Evolutionary conservation across 352 stramenopile species (phyloP), one percentile per base, ranked within the genome.

Genomic region (Pseudoperonospora humuli): DNA sequence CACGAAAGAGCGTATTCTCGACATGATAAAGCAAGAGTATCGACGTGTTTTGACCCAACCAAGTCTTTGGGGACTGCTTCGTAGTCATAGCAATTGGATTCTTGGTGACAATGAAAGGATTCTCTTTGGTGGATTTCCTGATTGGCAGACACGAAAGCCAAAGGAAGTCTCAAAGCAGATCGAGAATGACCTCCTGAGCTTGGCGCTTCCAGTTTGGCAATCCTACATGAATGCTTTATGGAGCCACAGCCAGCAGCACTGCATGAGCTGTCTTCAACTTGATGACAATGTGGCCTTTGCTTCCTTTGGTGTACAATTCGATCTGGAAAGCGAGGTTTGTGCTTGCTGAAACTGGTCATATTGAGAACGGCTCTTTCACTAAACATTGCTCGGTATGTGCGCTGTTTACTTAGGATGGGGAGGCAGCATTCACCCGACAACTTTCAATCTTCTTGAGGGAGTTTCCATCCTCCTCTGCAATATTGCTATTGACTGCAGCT

Each of bases 31-130:
- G n/a, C 37, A 44, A n/a, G 31, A 25, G 29, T 59, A 59, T 48
- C 50, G 43, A 27, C 21, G 21, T 14, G 32, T 33, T 25, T 40
- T 59, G 10, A 15, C 26, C 11, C 38, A 45, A 18, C 42, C 36
- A 8, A 20, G 17, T 3, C 17, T 54, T 5, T 52, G 50, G 42
- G 7, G 11, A 21, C 19, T 53, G 21, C 32, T 60, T 54, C 45
- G 44, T 41, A 50, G 33, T 20, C 45, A 54, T 26, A 54, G 43
- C 18, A 60, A 60, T 25, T 60, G 38, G 51, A 32, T 45, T 23
- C 48, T 56, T 9, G 27, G 35, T 13, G 33, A 43, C 26, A 60
- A 45, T 33, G 38, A 33, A 35, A 45, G 18, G 23, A 6, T 53
- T 2, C 37, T 59, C 35, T 59, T 45, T 24, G 14, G 50, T 15